phyloP scores from a whole-genome alignment of 768 basidiomycete genomes.

The Naganishia vishniacii region DNA sequence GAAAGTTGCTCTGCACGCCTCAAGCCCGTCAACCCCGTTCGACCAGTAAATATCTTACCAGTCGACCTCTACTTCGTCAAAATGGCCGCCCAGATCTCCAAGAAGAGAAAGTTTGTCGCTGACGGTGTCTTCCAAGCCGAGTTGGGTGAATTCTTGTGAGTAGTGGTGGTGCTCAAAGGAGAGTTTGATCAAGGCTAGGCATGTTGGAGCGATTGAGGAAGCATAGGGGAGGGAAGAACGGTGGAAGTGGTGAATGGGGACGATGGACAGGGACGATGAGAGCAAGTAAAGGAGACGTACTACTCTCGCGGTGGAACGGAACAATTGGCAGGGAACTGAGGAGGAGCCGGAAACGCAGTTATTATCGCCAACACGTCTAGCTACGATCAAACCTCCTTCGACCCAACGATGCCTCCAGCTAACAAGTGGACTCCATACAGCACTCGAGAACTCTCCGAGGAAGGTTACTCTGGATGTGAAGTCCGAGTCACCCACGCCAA shows the following conservation, averaged over 20 bases:
- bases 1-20: not conserved
- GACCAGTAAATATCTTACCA: not conserved
- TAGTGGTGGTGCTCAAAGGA: slow-evolving; percentile 11
- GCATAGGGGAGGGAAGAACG: not conserved
- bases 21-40: not conserved
- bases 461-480: slow-evolving; percentile 99
- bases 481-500: slow-evolving; percentile 98
- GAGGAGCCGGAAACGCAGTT: not conserved
- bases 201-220: not conserved
- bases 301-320: too few species aligned
- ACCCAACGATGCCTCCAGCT: not conserved
- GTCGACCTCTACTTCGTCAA: slow-evolving; percentile 24
- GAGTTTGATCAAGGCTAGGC: not conserved
- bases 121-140: slow-evolving; percentile 99
- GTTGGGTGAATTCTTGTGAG: slow-evolving; percentile 89
- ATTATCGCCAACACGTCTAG: not conserved
- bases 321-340: not conserved
- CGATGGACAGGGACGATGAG: not conserved
- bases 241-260: not conserved
- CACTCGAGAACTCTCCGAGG: slow-evolving; percentile 84
- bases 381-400: not conserved
- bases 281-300: not conserved
- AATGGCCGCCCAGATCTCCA: slow-evolving; percentile 64
- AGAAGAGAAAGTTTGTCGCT: slow-evolving; percentile 95
- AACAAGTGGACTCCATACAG: slow-evolving; percentile 26